These are phyloP conservation scores for Zygotorulaspora florentina DNA, from an alignment of 805 yeast genomes.

Conservation along the genomic window DNA sequence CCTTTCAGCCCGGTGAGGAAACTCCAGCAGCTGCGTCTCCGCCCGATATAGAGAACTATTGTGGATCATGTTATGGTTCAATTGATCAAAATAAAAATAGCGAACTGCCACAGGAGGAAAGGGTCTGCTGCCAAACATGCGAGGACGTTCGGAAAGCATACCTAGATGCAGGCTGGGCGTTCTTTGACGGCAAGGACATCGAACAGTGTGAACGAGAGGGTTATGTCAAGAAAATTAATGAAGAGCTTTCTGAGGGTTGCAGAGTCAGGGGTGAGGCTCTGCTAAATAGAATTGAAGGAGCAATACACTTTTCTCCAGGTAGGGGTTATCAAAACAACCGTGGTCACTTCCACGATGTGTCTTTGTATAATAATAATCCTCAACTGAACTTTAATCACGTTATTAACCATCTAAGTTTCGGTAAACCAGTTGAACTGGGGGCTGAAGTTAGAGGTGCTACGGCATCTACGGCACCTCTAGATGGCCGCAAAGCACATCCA, in stretches of 20 bases:
- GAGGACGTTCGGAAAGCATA: slow-evolving; percentile 77
- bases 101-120: slow-evolving; percentile 37
- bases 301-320: slow-evolving; percentile 95
- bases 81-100: slow-evolving; percentile 51
- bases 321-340: slow-evolving; percentile 54
- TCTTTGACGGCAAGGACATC: slow-evolving; percentile 80
- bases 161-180: slow-evolving; percentile 75
- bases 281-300: slow-evolving; percentile 84
- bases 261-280: slow-evolving; percentile 73
- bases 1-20: slow-evolving; percentile 40
- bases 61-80: slow-evolving; percentile 93
- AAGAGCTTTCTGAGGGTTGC: slow-evolving; percentile 78
- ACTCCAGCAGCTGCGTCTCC: slow-evolving; percentile 23
- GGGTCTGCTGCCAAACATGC: slow-evolving; percentile 80
- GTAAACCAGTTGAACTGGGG: slow-evolving; percentile 35
- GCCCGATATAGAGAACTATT: slow-evolving; percentile 41
- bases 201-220: slow-evolving; percentile 91
- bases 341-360: slow-evolving; percentile 79
- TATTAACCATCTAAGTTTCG: slow-evolving; percentile 81
- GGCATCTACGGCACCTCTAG: slow-evolving; percentile 59
- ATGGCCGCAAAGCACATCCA: slow-evolving; percentile 41
- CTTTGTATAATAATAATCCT: slow-evolving; percentile 57
- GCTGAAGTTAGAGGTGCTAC: slow-evolving; percentile 40
- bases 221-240: slow-evolving; percentile 59
- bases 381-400: slow-evolving; percentile 72